A percentile compares a stretch with the other conserved stretches of the same genome.
Evolutionary conservation across 768 basidiomycete species (phyloP).

Genomic region (Lactarius psammicola): DNA sequence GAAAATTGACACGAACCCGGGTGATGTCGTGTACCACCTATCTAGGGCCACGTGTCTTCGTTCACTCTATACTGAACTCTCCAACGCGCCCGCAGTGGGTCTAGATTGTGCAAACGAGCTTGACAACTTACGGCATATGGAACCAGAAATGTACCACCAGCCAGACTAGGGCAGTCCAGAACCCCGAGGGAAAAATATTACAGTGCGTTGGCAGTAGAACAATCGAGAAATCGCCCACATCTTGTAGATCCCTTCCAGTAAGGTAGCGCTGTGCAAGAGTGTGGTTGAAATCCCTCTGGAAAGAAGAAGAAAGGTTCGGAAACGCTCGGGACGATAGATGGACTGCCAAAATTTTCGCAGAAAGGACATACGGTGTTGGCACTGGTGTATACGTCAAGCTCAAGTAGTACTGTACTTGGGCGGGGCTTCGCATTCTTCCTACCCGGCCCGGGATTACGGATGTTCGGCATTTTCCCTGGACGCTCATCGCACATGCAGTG

Average conservation of each 20-base stretch:
- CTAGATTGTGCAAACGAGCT: neutral
- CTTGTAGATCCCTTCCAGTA: constrained; percentile 27
- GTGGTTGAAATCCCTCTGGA: neutral
- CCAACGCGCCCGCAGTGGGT: constrained; percentile 18
- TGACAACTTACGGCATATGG: neutral
- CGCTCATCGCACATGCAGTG: no score
- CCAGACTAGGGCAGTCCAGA: no score
- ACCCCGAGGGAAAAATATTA: neutral
- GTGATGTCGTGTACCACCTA: constrained; percentile 23
- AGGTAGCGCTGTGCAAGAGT: constrained; percentile 11
- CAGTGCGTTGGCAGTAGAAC: no score
- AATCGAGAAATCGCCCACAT: neutral
- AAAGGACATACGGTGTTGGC: neutral
- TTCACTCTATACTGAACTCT: constrained; percentile 23
- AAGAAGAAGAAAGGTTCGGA: neutral
- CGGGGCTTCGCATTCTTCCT: no score
- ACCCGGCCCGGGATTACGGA: no score
- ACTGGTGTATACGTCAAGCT: no score
- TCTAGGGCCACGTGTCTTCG: constrained; percentile 25
- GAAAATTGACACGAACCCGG: constrained; percentile 21
- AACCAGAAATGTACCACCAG: constrained; percentile 15
- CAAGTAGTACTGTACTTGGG: no score
- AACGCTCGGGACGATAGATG: neutral
- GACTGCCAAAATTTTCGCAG: neutral
- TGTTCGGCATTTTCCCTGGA: no score